Evolutionary conservation across 1,139 yeast species (phyloP).

Genomic region (Pichia norvegensis): DNA sequence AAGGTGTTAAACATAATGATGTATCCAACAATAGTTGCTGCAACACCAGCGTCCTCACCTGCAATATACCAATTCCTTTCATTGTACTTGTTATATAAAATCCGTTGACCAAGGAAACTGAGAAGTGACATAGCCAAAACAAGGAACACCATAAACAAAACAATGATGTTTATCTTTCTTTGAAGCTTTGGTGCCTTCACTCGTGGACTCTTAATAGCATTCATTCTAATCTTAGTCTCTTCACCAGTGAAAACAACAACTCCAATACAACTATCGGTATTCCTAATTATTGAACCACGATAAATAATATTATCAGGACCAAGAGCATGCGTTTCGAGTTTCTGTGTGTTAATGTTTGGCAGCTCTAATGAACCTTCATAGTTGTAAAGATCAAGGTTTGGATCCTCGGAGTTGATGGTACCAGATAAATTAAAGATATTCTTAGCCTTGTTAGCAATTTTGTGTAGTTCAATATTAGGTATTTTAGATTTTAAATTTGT

Average conservation of each 20-base stretch:
- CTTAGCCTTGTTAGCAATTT: conserved; percentile 40
- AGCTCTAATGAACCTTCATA: conserved; percentile 66
- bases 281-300: conserved; percentile 82
- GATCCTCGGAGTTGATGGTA: conserved; percentile 71
- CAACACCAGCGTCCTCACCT: conserved; percentile 73
- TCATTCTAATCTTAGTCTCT: conserved; percentile 93
- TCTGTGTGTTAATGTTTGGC: conserved; percentile 24
- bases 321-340: conserved; percentile 43
- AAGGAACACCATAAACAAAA: conserved; percentile 76
- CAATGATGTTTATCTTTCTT: conserved; percentile 71
- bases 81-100: conserved; percentile 38
- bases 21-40: conserved; percentile 90
- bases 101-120: conserved; percentile 71
- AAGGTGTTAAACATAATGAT: conserved; percentile 95
- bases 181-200: conserved; percentile 92
- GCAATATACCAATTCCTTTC: conserved; percentile 67
- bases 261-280: conserved; percentile 68
- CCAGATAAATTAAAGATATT: conserved; percentile 46
- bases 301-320: conserved; percentile 77
- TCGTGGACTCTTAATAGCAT: conserved; percentile 81
- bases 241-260: conserved; percentile 89
- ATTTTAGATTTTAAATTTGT: conserved; percentile 73
- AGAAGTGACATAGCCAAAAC: conserved; percentile 70
- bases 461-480: conserved; percentile 58
- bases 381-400: conserved; percentile 82